A percentile compares a stretch with the other conserved stretches of the same genome.
Conservation (phyloP, 257 asterid genomes). For the Solanum arcanum region DNA sequence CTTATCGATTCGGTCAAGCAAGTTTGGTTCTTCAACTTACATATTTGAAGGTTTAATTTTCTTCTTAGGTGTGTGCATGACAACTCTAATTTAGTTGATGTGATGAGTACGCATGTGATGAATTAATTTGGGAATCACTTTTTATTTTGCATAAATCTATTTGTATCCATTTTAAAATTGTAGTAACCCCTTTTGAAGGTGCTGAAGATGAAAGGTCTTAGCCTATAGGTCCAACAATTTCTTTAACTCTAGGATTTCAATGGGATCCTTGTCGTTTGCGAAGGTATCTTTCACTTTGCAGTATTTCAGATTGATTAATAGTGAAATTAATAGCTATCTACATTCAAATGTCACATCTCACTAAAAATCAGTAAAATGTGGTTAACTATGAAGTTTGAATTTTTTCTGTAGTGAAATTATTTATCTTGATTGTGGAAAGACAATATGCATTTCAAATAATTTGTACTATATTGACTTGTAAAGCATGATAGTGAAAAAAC, state of each 20-base stretch:
- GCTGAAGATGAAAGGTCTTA: conserved; percentile 65
- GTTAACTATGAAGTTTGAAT: background rate
- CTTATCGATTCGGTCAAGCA: too few species aligned
- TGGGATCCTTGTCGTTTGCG: conserved; percentile 90
- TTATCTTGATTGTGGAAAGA: background rate
- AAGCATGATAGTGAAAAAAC: background rate
- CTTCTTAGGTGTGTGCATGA: too few species aligned
- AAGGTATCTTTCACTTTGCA: conserved; percentile 36
- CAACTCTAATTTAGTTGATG: too few species aligned
- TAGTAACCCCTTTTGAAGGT: conserved; percentile 83
- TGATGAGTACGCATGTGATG: too few species aligned
- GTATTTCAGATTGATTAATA: background rate
- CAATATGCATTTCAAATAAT: background rate
- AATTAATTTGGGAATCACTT: too few species aligned
- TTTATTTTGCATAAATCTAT: too few species aligned
- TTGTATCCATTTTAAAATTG: conserved; percentile 22
- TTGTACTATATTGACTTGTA: background rate
- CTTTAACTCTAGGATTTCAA: conserved; percentile 54
- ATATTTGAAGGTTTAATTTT: too few species aligned
- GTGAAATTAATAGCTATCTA: background rate
- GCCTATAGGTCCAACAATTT: conserved; percentile 60
- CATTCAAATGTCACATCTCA: background rate
- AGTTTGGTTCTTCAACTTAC: too few species aligned
- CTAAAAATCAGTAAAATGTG: background rate
- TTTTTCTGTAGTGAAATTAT: background rate